phyloP scores from a whole-genome alignment of 2,329 filamentous ascomycete species.

The Tolypocladium pustulatum region DNA sequence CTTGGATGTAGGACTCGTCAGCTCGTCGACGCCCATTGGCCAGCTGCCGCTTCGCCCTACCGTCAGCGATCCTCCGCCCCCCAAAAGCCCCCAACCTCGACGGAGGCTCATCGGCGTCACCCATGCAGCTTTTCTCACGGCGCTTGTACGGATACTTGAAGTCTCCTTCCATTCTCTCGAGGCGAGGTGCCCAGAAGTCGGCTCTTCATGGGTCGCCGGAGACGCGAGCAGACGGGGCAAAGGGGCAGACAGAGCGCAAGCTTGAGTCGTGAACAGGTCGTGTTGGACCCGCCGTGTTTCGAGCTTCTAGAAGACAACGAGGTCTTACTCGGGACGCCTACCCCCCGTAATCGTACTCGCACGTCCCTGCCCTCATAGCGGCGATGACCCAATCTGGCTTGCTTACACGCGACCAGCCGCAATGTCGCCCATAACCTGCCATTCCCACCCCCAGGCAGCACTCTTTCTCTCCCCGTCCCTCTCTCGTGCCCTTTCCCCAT shows the following conservation, averaged over 20 bases:
- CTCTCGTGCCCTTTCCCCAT: neutral
- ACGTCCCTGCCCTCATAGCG: neutral
- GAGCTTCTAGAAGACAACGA: neutral
- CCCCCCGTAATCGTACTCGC: neutral
- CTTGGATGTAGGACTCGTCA: slow-evolving; percentile 20
- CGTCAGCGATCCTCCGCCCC: neutral
- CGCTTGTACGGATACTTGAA: too few species aligned
- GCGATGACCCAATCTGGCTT: neutral
- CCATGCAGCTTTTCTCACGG: neutral
- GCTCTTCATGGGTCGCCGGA: too few species aligned
- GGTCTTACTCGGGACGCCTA: too few species aligned
- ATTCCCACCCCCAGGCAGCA: neutral
- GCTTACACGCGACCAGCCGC: neutral
- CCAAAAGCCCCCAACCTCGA: too few species aligned
- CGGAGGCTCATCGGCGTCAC: neutral
- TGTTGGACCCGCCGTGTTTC: neutral
- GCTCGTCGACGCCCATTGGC: slow-evolving; percentile 19
- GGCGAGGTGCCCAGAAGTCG: neutral
- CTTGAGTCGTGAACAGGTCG: neutral
- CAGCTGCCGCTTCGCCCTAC: neutral
- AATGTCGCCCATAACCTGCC: neutral
- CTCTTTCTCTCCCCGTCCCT: neutral
- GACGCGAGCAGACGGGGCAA: neutral
- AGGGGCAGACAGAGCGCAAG: neutral
- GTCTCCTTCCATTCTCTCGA: neutral